Evolutionary conservation across 202 grass and related monocot genomes (phyloP).

Genomic region (Brachypodium distachyon): DNA sequence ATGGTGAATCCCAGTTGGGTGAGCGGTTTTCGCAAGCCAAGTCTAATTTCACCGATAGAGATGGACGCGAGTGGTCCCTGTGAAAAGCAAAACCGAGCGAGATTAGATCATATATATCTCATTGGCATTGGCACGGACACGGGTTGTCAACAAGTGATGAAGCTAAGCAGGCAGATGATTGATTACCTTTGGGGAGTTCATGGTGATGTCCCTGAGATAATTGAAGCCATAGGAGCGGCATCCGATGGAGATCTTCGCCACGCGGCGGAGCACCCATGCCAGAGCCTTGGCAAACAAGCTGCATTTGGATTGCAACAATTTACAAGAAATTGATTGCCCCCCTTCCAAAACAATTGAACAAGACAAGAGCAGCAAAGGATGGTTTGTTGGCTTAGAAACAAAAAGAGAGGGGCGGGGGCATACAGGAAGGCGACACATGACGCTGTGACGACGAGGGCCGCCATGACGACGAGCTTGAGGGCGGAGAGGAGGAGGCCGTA

Average conservation of each 20-base stretch:
- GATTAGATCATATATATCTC: neutral
- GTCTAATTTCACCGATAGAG: slow-evolving; percentile 65
- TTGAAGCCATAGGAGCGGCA: slow-evolving; percentile 42
- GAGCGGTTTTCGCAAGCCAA: slow-evolving; percentile 54
- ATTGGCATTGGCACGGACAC: neutral
- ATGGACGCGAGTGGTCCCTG: slow-evolving; percentile 75
- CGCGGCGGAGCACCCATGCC: slow-evolving; percentile 43
- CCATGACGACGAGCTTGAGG: slow-evolving; percentile 23
- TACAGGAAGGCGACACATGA: slow-evolving; percentile 19
- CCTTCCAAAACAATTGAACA: neutral
- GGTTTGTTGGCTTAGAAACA: neutral
- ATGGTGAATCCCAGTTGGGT: slow-evolving; percentile 54
- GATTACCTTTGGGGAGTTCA: slow-evolving; percentile 38
- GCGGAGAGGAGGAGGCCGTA: slow-evolving; percentile 32
- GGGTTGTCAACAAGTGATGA: neutral
- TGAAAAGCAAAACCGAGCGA: slow-evolving; percentile 7
- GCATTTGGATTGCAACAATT: slow-evolving; percentile 1
- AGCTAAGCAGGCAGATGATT: neutral
- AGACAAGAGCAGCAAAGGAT: neutral
- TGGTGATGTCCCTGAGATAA: slow-evolving; percentile 42
- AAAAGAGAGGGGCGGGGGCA: neutral
- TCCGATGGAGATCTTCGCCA: slow-evolving; percentile 32
- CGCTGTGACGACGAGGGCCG: neutral
- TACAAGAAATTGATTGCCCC: neutral
- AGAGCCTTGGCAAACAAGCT: slow-evolving; percentile 39